Conservation (phyloP, 768 basidiomycete species). For the Tubosaeta sp. region DNA sequence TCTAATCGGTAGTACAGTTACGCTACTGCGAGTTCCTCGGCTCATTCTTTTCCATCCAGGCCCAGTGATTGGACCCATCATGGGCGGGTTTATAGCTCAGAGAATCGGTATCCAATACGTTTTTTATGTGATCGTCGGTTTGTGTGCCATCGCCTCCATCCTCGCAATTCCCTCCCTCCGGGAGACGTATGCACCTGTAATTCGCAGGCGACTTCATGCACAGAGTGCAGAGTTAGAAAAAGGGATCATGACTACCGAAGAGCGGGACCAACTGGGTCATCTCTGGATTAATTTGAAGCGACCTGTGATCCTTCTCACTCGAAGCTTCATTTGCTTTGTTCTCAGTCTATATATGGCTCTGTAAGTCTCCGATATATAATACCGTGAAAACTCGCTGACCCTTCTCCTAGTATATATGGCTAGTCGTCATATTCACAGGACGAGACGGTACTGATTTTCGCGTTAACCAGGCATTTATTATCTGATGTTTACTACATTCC, state of each 20-base stretch:
- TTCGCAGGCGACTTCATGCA: constrained; percentile 46
- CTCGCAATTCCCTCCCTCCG: constrained; percentile 57
- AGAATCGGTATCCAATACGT: constrained; percentile 58
- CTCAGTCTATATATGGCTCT: constrained; percentile 71
- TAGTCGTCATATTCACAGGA: constrained; percentile 16
- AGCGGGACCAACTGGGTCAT: constrained; percentile 34
- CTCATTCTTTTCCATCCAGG: constrained; percentile 14
- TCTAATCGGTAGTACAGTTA: constrained; percentile 42
- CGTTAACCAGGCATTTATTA: constrained; percentile 55
- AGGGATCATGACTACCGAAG: constrained; percentile 20
- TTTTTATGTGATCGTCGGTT: constrained; percentile 46
- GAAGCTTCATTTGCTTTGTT: constrained; percentile 65
- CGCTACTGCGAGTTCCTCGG: background rate
- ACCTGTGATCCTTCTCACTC: constrained; percentile 53
- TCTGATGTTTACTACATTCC: constrained; percentile 68
- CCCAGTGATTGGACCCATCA: constrained; percentile 58
- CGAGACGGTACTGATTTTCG: background rate
- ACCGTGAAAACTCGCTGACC: background rate
- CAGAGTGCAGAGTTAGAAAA: constrained; percentile 44
- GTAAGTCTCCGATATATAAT: constrained; percentile 38
- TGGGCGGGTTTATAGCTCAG: constrained; percentile 62
- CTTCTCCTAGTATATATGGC: constrained; percentile 50
- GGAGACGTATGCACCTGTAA: constrained; percentile 74
- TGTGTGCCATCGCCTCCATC: constrained; percentile 40
- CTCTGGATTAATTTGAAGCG: constrained; percentile 61